Evolutionary conservation across 1,139 yeast genomes (phyloP).

Genomic region (Arxiozyma slooffiae): DNA sequence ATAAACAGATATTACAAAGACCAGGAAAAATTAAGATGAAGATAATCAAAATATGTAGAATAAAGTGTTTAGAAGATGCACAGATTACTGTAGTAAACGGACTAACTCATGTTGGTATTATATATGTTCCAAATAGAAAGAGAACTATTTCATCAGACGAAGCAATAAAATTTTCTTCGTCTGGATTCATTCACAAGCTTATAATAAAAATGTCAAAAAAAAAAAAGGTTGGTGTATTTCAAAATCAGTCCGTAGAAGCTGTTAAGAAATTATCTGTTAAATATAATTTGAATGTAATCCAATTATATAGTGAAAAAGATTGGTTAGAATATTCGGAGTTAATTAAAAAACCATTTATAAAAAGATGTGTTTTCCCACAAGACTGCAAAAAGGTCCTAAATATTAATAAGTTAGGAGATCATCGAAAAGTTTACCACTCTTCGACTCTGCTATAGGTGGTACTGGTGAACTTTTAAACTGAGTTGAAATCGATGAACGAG

Average conservation of each 20-base stretch:
- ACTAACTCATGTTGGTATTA: conserved; percentile 73
- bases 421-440: conserved; percentile 46
- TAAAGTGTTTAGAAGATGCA: conserved; percentile 62
- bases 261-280: conserved; percentile 42
- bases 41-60: conserved; percentile 70
- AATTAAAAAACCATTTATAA: conserved; percentile 53
- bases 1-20: neutral
- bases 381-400: conserved; percentile 32
- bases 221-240: conserved; percentile 80
- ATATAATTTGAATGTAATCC: conserved; percentile 63
- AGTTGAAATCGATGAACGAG: conserved; percentile 41
- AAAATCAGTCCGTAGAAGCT: conserved; percentile 65
- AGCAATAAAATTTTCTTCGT: conserved; percentile 49
- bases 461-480: conserved; percentile 76
- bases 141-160: conserved; percentile 52
- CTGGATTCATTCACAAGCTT: conserved; percentile 22
- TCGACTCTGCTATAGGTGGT: conserved; percentile 89
- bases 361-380: conserved; percentile 58
- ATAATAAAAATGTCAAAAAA: conserved; percentile 24
- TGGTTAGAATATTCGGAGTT: conserved; percentile 37
- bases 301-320: conserved; percentile 80
- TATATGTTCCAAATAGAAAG: conserved; percentile 70
- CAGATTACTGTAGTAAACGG: conserved; percentile 54
- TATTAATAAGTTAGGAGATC: conserved; percentile 7
- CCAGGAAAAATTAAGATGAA: neutral